Evolutionary conservation across 805 yeast genomes (phyloP), one percentile per base, ranked within the genome.

Genomic region (Millerozyma miso): DNA sequence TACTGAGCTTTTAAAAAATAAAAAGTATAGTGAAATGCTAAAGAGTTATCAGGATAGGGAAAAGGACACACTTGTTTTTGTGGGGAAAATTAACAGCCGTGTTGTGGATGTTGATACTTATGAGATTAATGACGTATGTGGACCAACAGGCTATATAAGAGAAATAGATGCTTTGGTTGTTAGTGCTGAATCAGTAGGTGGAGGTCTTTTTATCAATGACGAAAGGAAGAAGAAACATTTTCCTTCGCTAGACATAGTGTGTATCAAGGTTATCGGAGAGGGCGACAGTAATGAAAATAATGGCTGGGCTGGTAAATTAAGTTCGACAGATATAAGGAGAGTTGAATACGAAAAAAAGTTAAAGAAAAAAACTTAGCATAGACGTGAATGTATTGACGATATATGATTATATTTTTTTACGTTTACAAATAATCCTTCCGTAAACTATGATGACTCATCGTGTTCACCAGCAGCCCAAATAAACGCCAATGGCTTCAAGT

Each of bases 91-190:
- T 1, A 52, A 67, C 19, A 54, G 80, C 8, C 70, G 71, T 34
- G 81, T 87, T 3, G 55, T 83, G 4, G 43, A 48, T 0, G 65
- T 80, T 8, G 79, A 80, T 20, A 65, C 83, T 1, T 76, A 74
- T 39, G 79, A 83, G 49, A 81, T 93, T 37, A 75, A 81, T 46
- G 98, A 93, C 58, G 76, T 90, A 0, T 89, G 95, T 63, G 99
- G 99, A 0, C 99, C 98, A 3, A 89, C 99, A 0, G 96, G 88
- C 0, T 73, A 76, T 10, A 73, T 85, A 2, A 71, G 73, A 12
- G 82, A 80, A 38, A 87, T 93, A 33, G 86, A 90, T 50, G 84
- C 89, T 0, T 71, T 93, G 33, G 81, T 91, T 0, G 80, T 93
- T 3, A 87, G 96, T 50, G 71, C 79, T 35, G 99, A 93, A 54